These are phyloP conservation scores for Chalciporus pseudorubinellus DNA, from an alignment of 768 basidiomycete genomes.

Conservation along the genomic window DNA sequence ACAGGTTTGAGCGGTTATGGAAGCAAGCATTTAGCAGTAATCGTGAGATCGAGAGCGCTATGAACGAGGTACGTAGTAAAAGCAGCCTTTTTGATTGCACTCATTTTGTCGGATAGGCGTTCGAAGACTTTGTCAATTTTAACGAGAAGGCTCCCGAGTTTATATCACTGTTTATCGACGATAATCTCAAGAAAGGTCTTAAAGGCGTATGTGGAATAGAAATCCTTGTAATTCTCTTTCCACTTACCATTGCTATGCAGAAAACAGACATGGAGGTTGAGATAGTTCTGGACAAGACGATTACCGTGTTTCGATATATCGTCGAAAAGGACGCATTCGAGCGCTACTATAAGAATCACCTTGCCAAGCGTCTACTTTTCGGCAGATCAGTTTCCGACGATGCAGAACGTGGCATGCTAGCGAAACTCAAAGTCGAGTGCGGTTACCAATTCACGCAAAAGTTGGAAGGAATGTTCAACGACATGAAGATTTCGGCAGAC, in stretches of 20 bases:
- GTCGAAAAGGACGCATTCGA: slow-evolving; percentile 97
- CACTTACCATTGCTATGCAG: slow-evolving; percentile 39
- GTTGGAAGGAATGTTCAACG: slow-evolving; percentile 98
- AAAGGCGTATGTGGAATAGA: slow-evolving; percentile 68
- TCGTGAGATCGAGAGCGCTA: slow-evolving; percentile 70
- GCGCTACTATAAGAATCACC: slow-evolving; percentile 94
- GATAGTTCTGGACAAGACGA: slow-evolving; percentile 87
- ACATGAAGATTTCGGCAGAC: slow-evolving; percentile 88
- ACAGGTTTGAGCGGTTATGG: slow-evolving; percentile 82
- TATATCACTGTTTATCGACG: slow-evolving; percentile 95
- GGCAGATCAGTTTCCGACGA: slow-evolving; percentile 93
- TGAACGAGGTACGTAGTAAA: slow-evolving; percentile 71
- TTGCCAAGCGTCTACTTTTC: slow-evolving; percentile 86
- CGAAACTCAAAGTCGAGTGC: slow-evolving; percentile 95
- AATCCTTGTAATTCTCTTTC: background rate
- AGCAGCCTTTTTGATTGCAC: background rate
- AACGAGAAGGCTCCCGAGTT: slow-evolving; percentile 90
- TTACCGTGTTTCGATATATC: slow-evolving; percentile 91
- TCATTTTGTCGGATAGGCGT: slow-evolving; percentile 58
- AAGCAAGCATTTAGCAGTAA: slow-evolving; percentile 67
- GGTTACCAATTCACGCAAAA: slow-evolving; percentile 97
- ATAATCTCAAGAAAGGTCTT: slow-evolving; percentile 90
- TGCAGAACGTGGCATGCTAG: slow-evolving; percentile 95
- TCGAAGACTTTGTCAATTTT: slow-evolving; percentile 85
- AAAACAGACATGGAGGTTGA: slow-evolving; percentile 96